Percentiles rank a stretch among this genome's conserved stretches.
Conservation (phyloP, 805 yeast genomes). For the Yueomyces sinensis region DNA sequence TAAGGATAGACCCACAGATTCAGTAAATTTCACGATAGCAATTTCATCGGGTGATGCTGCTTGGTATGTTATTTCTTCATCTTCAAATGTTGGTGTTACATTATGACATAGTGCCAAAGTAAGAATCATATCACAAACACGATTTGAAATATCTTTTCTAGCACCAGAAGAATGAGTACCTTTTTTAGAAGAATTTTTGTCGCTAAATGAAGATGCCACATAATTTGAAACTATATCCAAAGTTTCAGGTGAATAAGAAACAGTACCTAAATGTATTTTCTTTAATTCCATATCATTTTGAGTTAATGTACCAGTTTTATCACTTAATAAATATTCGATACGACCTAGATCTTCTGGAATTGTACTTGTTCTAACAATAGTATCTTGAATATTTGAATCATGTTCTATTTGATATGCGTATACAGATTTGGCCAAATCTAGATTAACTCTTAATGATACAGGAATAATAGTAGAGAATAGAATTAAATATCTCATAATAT, state of each 20-base stretch:
- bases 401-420: slow-evolving; percentile 92
- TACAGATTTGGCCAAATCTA: slow-evolving; percentile 91
- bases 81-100: slow-evolving; percentile 86
- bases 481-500: slow-evolving; percentile 80
- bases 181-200: slow-evolving; percentile 5
- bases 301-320: slow-evolving; percentile 94
- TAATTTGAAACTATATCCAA: slow-evolving; percentile 77
- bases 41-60: slow-evolving; percentile 99
- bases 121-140: slow-evolving; percentile 68
- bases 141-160: slow-evolving; percentile 57
- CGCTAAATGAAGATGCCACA: slow-evolving; percentile 27
- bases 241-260: slow-evolving; percentile 84
- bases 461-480: slow-evolving; percentile 93
- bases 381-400: slow-evolving; percentile 66
- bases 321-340: slow-evolving; percentile 81
- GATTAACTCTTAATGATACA: slow-evolving; percentile 83
- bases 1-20: slow-evolving; percentile 68
- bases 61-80: slow-evolving; percentile 68
- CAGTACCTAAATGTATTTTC: slow-evolving; percentile 83
- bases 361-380: slow-evolving; percentile 92
- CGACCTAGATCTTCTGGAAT: slow-evolving; percentile 97
- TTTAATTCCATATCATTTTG: slow-evolving; percentile 97
- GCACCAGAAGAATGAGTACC: slow-evolving; percentile 16
- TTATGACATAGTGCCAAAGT: slow-evolving; percentile 93
- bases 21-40: slow-evolving; percentile 90